These are phyloP conservation scores for Leishmania turanica DNA, from an alignment of 208 protist species.

Conservation along the genomic window DNA sequence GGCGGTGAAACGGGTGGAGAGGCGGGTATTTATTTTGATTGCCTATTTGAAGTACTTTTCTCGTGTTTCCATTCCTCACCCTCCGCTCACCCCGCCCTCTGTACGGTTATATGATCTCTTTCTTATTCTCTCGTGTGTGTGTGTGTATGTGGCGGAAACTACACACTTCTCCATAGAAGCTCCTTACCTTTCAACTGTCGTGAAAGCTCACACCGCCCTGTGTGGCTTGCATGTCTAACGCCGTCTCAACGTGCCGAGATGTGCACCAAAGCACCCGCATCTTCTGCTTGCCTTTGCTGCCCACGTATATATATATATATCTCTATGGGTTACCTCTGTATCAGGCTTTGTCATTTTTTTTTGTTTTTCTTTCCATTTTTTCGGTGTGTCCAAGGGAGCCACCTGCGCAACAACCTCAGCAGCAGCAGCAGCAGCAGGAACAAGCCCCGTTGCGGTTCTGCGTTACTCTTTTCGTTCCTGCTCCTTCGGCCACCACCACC, in stretches of 20 bases:
- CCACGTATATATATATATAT: not conserved
- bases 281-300: not conserved
- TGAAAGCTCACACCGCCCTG: not conserved
- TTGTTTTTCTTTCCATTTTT: slow-evolving; percentile 1
- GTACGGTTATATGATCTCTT: not conserved
- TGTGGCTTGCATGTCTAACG: not conserved
- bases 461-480: not conserved
- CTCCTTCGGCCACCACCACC: not conserved
- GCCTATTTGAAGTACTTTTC: not conserved
- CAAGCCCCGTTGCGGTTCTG: not conserved
- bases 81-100: not conserved
- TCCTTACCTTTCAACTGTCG: not conserved
- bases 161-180: not conserved
- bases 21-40: not conserved
- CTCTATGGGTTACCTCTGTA: not conserved
- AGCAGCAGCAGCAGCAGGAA: not conserved
- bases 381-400: not conserved
- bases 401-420: not conserved
- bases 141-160: not conserved
- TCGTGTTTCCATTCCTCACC: not conserved
- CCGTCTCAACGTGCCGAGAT: not conserved
- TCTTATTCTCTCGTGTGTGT: not conserved
- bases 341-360: not conserved
- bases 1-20: not conserved
- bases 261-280: not conserved